phyloP scores from a whole-genome alignment of 1,139 yeast genomes.

The Nadsonia commutata region DNA sequence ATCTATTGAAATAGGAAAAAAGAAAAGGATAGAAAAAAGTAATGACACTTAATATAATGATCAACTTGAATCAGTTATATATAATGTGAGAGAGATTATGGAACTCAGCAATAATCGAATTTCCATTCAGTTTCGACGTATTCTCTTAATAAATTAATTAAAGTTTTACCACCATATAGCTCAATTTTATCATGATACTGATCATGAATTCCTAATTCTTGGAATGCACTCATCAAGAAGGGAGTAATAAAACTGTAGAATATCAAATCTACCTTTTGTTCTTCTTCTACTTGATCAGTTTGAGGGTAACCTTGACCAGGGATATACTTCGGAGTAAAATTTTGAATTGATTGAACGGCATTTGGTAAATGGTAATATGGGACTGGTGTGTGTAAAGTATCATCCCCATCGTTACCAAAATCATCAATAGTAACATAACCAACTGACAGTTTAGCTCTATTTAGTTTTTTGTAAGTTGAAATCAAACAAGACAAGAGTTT shows the following conservation, averaged over 20 bases:
- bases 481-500: not conserved
- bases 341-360: constrained; percentile 42
- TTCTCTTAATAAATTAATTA: constrained; percentile 30
- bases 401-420: constrained; percentile 76
- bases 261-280: constrained; percentile 46
- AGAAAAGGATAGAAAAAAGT: no score
- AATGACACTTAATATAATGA: no score
- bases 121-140: constrained; percentile 7
- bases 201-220: constrained; percentile 12
- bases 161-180: constrained; percentile 36
- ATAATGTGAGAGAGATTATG: not conserved
- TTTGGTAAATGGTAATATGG: constrained; percentile 53
- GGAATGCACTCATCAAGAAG: constrained; percentile 45
- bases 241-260: constrained; percentile 63
- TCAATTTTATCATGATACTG: constrained; percentile 13
- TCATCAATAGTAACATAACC: constrained; percentile 83
- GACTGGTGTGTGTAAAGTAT: constrained; percentile 59
- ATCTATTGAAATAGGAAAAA: no score
- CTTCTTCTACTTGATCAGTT: constrained; percentile 11
- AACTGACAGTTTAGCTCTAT: constrained; percentile 17
- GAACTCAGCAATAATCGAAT: not conserved
- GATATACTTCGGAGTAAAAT: constrained; percentile 11
- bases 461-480: constrained; percentile 1
- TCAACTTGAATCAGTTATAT: not conserved
- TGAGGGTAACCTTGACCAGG: not conserved